phyloP scores from a whole-genome alignment of 2,329 filamentous ascomycete species.

The Byssothecium circinans region DNA sequence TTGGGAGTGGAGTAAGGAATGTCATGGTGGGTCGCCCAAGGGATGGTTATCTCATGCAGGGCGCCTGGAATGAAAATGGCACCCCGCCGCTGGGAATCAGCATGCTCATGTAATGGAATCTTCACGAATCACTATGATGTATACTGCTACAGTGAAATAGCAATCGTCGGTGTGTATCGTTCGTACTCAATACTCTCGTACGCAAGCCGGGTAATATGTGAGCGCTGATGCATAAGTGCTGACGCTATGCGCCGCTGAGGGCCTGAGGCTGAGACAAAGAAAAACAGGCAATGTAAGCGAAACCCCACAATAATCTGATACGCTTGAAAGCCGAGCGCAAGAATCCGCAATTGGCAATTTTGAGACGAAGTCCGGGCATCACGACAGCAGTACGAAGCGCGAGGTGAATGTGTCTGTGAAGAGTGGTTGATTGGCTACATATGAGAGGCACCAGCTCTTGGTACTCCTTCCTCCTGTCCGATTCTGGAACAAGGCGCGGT shows the following conservation, averaged over 20 bases:
- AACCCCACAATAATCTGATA: conserved; percentile 1
- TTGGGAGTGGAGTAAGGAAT: no score
- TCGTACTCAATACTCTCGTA: background rate
- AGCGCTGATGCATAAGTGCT: background rate
- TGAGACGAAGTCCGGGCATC: background rate
- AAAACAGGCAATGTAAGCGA: background rate
- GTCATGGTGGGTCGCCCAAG: no score
- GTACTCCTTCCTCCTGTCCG: conserved; percentile 29
- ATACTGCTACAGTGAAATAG: no score
- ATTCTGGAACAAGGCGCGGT: conserved; percentile 19
- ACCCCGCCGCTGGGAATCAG: no score
- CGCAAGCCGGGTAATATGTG: background rate
- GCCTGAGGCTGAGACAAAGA: background rate
- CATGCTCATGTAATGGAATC: no score
- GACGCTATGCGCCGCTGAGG: background rate
- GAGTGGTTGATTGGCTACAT: conserved; percentile 31
- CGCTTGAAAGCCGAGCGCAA: background rate
- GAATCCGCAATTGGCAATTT: background rate
- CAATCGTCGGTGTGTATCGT: no score
- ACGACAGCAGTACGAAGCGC: conserved; percentile 5
- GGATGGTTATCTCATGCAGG: no score
- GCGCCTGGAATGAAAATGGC: no score
- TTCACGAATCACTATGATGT: no score
- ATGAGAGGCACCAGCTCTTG: conserved; percentile 39
- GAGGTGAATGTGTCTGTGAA: conserved; percentile 8